These are phyloP conservation scores for Pseudogymnoascus sp. DNA, from an alignment of 2,329 filamentous ascomycete species.

Conservation along the genomic window DNA sequence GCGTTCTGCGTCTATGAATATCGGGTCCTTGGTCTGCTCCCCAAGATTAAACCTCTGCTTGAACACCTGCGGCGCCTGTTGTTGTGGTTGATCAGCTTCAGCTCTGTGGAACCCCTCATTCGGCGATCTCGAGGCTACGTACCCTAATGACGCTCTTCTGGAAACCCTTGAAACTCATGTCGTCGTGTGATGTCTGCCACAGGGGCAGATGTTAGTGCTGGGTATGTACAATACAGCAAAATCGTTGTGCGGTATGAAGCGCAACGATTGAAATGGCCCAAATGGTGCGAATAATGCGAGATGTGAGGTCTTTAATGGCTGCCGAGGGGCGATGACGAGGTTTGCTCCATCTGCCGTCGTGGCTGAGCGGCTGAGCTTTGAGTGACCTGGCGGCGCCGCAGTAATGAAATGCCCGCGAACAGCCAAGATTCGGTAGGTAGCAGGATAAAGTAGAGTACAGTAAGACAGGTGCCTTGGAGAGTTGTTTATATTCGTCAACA, in stretches of 20 bases:
- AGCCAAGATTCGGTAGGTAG: not conserved
- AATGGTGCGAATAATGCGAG: not conserved
- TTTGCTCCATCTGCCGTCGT: constrained; percentile 19
- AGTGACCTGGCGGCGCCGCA: constrained; percentile 2
- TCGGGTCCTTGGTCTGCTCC: constrained; percentile 86
- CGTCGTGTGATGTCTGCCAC: constrained; percentile 12
- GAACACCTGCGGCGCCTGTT: constrained; percentile 78
- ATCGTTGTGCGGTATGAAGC: not conserved
- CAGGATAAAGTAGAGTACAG: not conserved
- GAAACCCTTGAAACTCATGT: constrained; percentile 96
- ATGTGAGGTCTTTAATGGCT: constrained; percentile 2
- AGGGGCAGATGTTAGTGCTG: not conserved
- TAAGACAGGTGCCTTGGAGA: not conserved
- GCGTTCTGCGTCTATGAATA: constrained; percentile 90
- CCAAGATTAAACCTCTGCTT: constrained; percentile 91
- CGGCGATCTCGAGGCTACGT: constrained; percentile 29
- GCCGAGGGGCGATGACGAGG: constrained; percentile 21
- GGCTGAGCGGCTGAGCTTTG: constrained; percentile 3
- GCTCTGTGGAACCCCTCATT: constrained; percentile 7
- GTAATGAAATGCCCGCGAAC: not conserved
- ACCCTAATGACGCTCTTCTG: constrained; percentile 83
- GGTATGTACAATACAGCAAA: constrained; percentile 5
- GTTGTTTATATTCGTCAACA: constrained; percentile 1
- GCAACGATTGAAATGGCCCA: not conserved
- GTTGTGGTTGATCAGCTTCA: constrained; percentile 18